Evolutionary conservation across 352 stramenopile species (phyloP), one percentile per base, ranked within the genome.

Genomic region (Globisporangium carolinianum): DNA sequence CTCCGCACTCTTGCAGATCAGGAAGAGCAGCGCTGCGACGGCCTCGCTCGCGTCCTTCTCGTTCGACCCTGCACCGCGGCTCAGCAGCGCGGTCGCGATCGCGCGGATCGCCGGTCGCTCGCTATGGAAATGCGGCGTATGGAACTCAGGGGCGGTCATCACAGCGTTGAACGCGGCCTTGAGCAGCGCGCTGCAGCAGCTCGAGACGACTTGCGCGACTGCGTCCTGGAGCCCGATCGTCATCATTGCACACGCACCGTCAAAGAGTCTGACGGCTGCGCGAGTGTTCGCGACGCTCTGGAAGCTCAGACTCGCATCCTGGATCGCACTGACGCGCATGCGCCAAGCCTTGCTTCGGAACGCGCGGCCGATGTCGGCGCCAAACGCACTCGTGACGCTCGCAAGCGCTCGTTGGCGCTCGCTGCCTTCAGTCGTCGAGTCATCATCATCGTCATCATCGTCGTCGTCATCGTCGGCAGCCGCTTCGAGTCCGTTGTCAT

Each of bases 41-140:
- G 81, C 81, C 55, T 94, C 81, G 17, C 81, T 90, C 1, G 83
- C 66, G 36, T 94, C 83, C 68, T 89, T 91, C 55, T 94, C 77
- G 54, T 91, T 91, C 7, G 77, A 86, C 1, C 69, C 74, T 0
- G 81, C 77, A 5, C 76, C 83, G 37, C 83, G 71, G 0, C 60
- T 59, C 24, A 91, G 55, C 4, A 91, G 52, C 5, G 70, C 52
- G 15, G 67, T 72, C 1, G 73, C 58, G 18, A 93, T 82, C 18
- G 73, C 67, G 12, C 67, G 66, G 51, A 91, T 73, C 1, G 62
- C 50, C 0, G 79, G 79, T 4, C 75, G 76, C 9, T 72, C 63
- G 0, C 73, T 47, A 45, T 90, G 83, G 50, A 90, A 93, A 36
- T 69, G 61, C 10, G 46, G 38, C 0, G 73, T 76, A 58, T 93